A percentile compares a stretch with the other conserved stretches of the same genome.
Conservation (phyloP, 345 rosid genomes). For the Aethionema arabicum region DNA sequence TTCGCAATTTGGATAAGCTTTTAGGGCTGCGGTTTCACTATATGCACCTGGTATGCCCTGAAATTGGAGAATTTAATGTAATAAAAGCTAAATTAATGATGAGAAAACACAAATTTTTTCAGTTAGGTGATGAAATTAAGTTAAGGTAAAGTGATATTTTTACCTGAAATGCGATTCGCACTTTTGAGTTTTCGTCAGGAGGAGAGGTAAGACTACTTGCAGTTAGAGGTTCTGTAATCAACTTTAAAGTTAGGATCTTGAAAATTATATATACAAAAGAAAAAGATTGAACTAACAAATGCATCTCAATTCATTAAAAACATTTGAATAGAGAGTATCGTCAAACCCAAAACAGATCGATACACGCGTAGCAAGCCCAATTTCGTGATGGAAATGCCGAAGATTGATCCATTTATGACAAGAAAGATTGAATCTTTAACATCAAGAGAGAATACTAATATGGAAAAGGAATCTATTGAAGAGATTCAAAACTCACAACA, state of each 20-base stretch:
- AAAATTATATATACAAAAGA: conserved; percentile 11
- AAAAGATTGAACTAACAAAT: conserved; percentile 18
- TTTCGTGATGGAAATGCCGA: not conserved
- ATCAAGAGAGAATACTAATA: not conserved
- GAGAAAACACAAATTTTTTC: conserved; percentile 4
- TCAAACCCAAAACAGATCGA: not conserved
- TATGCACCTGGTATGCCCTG: conserved; percentile 93
- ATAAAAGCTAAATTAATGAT: conserved; percentile 24
- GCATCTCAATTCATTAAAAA: conserved; percentile 8
- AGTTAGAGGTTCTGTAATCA: conserved; percentile 73
- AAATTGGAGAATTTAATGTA: conserved; percentile 27
- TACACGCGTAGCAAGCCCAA: not conserved
- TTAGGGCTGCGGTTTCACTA: conserved; percentile 86
- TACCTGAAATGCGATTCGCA: conserved; percentile 92
- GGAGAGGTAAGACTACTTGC: conserved; percentile 45
- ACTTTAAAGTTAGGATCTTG: conserved; percentile 14
- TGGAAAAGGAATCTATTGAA: not conserved
- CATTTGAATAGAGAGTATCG: not conserved
- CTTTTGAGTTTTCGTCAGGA: conserved; percentile 47
- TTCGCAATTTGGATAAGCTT: conserved; percentile 86
- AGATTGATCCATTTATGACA: not conserved
- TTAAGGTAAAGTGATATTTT: conserved; percentile 19
- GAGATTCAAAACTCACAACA: not conserved
- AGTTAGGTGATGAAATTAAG: conserved; percentile 18
- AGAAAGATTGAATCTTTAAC: not conserved